Percentiles rank a stretch among this genome's conserved stretches.
These are phyloP conservation scores for Trametes meyenii DNA, from an alignment of 768 basidiomycete genomes.

Conservation along the genomic window DNA sequence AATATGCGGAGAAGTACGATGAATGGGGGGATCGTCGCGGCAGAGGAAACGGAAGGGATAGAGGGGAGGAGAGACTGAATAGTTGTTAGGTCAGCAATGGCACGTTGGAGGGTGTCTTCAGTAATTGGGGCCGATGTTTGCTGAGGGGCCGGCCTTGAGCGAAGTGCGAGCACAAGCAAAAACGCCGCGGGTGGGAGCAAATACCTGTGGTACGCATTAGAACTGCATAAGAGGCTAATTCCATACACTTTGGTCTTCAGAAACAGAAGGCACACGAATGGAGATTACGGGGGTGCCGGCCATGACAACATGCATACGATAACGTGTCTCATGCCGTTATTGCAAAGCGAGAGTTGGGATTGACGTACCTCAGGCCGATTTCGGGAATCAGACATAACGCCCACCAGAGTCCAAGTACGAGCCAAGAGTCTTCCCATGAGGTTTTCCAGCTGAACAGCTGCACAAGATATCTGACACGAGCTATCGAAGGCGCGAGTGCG, in stretches of 20 bases:
- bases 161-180: constrained; percentile 40
- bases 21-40: constrained; percentile 32
- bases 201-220: constrained; percentile 42
- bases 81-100: constrained; percentile 65
- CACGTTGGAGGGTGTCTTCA: constrained; percentile 54
- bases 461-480: constrained; percentile 42
- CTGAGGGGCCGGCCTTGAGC: constrained; percentile 27
- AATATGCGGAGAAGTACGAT: constrained; percentile 55
- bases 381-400: constrained; percentile 61
- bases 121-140: constrained; percentile 44
- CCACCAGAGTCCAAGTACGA: constrained; percentile 79
- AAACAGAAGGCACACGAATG: too few species aligned
- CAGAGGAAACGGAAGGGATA: constrained; percentile 34
- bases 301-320: background rate
- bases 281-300: background rate
- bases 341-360: background rate
- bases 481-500: constrained; percentile 58
- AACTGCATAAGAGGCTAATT: too few species aligned
- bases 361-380: constrained; percentile 44
- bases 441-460: constrained; percentile 63
- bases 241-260: too few species aligned
- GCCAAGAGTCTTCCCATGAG: constrained; percentile 61
- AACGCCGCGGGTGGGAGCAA: constrained; percentile 56
- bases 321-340: background rate
- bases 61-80: constrained; percentile 63